phyloP scores from a whole-genome alignment of 768 basidiomycete genomes.

The Kwoniella mangroviensis region DNA sequence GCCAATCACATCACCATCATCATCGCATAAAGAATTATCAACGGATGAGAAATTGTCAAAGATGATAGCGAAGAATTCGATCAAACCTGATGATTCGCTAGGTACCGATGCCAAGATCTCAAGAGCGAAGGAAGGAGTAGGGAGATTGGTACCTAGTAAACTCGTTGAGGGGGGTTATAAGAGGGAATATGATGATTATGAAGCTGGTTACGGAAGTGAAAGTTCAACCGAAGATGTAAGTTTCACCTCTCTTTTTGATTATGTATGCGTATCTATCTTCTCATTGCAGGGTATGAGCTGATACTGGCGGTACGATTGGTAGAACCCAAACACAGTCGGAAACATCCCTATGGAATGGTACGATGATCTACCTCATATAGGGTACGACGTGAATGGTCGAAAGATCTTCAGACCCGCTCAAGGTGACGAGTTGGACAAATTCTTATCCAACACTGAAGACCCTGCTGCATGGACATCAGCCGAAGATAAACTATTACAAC shows the following conservation, averaged over 20 bases:
- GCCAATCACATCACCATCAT: constrained; percentile 37
- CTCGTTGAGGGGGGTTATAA: constrained; percentile 54
- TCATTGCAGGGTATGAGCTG: no score
- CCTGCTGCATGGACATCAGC: constrained; percentile 89
- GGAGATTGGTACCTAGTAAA: constrained; percentile 46
- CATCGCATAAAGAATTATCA: constrained; percentile 32
- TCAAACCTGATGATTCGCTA: constrained; percentile 55
- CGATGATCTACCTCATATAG: constrained; percentile 98
- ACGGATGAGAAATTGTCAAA: constrained; percentile 48
- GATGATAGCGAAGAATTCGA: constrained; percentile 52
- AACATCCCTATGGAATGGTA: constrained; percentile 98
- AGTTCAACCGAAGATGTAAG: constrained; percentile 59
- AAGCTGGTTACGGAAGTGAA: constrained; percentile 60
- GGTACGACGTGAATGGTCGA: constrained; percentile 94
- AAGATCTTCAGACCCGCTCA: constrained; percentile 89
- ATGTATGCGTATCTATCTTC: no score
- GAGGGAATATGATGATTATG: constrained; percentile 58
- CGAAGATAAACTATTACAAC: constrained; percentile 84
- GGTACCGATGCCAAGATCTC: constrained; percentile 50
- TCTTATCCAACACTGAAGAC: constrained; percentile 90
- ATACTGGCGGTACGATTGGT: neutral
- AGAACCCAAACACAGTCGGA: constrained; percentile 95
- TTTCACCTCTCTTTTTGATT: neutral
- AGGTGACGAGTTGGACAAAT: constrained; percentile 96
- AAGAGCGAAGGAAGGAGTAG: constrained; percentile 50